Conservation (phyloP, 345 rosid species). For the Populus alba region DNA sequence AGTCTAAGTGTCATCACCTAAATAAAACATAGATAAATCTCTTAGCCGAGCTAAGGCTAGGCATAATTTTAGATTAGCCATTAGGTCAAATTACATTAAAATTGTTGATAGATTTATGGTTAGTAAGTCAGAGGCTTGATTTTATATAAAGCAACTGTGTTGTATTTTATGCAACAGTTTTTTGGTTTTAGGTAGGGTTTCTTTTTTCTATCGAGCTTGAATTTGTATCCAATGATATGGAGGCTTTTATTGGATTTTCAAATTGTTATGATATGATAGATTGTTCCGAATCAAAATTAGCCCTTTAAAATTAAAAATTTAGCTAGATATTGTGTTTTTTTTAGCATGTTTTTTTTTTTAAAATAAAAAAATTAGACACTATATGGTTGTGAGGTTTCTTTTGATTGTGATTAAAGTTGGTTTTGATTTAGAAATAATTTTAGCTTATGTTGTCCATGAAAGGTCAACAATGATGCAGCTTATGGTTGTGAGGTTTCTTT, state of each 20-base stretch:
- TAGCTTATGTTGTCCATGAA: too few species aligned
- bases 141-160: constrained; percentile 56
- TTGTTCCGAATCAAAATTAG: too few species aligned
- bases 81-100: constrained; percentile 44
- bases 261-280: constrained; percentile 48
- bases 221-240: constrained; percentile 41
- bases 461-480: too few species aligned
- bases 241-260: constrained; percentile 43
- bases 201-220: constrained; percentile 44
- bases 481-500: too few species aligned
- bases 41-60: constrained; percentile 56
- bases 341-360: too few species aligned
- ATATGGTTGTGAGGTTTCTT: too few species aligned
- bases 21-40: constrained; percentile 47
- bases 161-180: constrained; percentile 69
- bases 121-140: constrained; percentile 50
- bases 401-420: too few species aligned
- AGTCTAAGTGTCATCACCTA: constrained; percentile 50
- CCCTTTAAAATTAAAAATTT: too few species aligned
- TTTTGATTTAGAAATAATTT: too few species aligned
- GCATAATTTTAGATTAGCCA: constrained; percentile 55
- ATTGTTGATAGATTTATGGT: constrained; percentile 54
- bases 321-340: too few species aligned
- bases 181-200: constrained; percentile 63
- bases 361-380: too few species aligned